These are phyloP conservation scores for Starmerella khaoyaiensis DNA, from an alignment of 805 yeast species.

Conservation along the genomic window DNA sequence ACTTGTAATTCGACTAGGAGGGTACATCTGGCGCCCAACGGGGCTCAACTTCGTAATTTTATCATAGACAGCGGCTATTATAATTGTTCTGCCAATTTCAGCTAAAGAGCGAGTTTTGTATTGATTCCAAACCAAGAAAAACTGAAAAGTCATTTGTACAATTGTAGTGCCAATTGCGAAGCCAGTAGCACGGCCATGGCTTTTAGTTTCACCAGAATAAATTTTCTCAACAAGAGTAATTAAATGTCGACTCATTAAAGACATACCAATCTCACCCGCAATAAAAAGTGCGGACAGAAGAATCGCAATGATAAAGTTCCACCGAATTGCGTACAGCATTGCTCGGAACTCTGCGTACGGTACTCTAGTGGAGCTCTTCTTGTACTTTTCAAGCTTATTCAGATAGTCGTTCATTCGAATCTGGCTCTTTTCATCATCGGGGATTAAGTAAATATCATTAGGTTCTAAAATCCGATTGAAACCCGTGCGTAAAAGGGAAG, in stretches of 20 bases:
- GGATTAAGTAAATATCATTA: slow-evolving; percentile 19
- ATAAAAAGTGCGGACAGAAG: slow-evolving; percentile 9
- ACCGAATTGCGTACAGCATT: slow-evolving; percentile 19
- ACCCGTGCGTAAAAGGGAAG: slow-evolving; percentile 34
- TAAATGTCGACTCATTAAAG: slow-evolving; percentile 19
- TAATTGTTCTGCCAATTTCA: slow-evolving; percentile 53
- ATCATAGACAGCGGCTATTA: slow-evolving; percentile 56
- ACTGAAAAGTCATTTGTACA: slow-evolving; percentile 39
- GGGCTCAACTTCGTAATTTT: slow-evolving; percentile 54
- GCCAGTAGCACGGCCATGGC: slow-evolving; percentile 53
- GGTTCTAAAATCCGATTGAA: slow-evolving; percentile 20
- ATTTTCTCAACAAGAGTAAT: slow-evolving; percentile 16
- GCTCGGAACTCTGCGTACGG: slow-evolving; percentile 21
- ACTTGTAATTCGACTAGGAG: slow-evolving; percentile 62
- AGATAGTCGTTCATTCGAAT: slow-evolving; percentile 14
- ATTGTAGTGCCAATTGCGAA: slow-evolving; percentile 56
- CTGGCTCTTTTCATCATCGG: slow-evolving; percentile 16
- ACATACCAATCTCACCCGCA: slow-evolving; percentile 21
- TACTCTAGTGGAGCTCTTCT: slow-evolving; percentile 2
- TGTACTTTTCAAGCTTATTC: slow-evolving; percentile 11
- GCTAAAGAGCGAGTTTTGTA: slow-evolving; percentile 51
- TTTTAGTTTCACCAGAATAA: slow-evolving; percentile 12
- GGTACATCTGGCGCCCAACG: slow-evolving; percentile 43
- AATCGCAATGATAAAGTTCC: slow-evolving; percentile 7
- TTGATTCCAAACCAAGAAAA: slow-evolving; percentile 49